A percentile compares a stretch with the other conserved stretches of the same genome.
These are phyloP conservation scores for Diaporthe sp. DNA, from an alignment of 2,329 filamentous ascomycete species.

Conservation along the genomic window DNA sequence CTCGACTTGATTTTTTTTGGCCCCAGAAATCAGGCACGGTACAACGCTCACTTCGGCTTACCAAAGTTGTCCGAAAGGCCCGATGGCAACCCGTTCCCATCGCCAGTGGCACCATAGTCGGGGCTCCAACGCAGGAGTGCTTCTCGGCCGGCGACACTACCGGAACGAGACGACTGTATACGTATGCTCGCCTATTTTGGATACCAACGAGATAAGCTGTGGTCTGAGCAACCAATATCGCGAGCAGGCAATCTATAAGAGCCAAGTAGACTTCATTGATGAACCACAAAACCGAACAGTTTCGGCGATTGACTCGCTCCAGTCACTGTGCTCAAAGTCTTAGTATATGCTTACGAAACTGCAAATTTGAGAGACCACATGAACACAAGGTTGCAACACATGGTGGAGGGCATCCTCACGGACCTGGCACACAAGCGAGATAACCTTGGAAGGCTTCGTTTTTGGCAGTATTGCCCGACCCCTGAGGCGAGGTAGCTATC, in stretches of 20 bases:
- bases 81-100: neutral
- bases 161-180: neutral
- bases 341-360: slow-evolving; percentile 7
- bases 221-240: slow-evolving; percentile 11
- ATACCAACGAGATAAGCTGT: neutral
- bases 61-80: neutral
- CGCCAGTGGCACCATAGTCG: neutral
- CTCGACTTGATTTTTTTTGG: neutral
- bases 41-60: neutral
- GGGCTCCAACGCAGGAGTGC: neutral
- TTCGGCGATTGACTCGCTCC: neutral
- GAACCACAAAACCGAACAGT: neutral
- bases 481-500: neutral
- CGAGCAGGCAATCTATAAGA: neutral
- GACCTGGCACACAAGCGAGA: neutral
- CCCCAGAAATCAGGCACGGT: neutral
- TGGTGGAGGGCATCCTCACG: neutral
- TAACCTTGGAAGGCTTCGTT: neutral
- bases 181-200: neutral
- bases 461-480: neutral
- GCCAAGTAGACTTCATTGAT: neutral
- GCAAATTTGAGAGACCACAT: neutral
- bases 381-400: neutral
- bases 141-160: slow-evolving; percentile 3
- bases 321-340: neutral